phyloP scores from a whole-genome alignment of 371 early-diverging fungal genomes.

The Entomophthora muscae region DNA sequence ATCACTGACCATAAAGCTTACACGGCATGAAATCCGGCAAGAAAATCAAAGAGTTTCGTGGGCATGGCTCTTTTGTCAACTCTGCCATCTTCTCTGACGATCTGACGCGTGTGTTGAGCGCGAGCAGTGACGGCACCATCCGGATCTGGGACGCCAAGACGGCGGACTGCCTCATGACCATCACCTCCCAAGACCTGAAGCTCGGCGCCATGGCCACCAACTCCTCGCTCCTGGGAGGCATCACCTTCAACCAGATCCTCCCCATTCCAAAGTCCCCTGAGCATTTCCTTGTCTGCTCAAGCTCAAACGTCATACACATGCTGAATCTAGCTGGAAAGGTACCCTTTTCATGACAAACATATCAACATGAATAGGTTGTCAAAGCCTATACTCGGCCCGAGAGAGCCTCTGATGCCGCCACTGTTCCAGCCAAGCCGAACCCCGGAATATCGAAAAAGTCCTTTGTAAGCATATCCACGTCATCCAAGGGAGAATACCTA shows the following conservation, averaged over 20 bases:
- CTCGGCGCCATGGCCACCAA: not conserved
- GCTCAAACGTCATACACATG: not conserved
- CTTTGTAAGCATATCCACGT: not conserved
- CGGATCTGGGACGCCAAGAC: not conserved
- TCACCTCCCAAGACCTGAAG: not conserved
- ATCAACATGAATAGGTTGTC: not conserved
- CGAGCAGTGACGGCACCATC: constrained; percentile 71
- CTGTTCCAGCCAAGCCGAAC: not conserved
- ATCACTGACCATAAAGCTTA: constrained; percentile 24
- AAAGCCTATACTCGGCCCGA: not conserved
- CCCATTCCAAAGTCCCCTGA: not conserved
- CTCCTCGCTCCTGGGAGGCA: not conserved
- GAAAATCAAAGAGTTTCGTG: constrained; percentile 68
- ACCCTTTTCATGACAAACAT: not conserved
- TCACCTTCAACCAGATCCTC: not conserved
- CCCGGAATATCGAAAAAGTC: not conserved
- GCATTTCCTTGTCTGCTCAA: not conserved
- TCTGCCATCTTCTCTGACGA: constrained; percentile 47
- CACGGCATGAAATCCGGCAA: constrained; percentile 82
- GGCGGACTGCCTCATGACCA: not conserved
- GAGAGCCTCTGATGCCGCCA: not conserved
- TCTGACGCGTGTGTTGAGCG: constrained; percentile 45
- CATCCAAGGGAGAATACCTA: constrained; percentile 8
- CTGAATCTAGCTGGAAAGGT: not conserved
- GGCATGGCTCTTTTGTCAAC: constrained; percentile 78